A percentile compares a stretch with the other conserved stretches of the same genome.
Evolutionary conservation across 2,329 filamentous ascomycete species (phyloP).

Genomic region (Xenosphaeropsis pyriputrescens): DNA sequence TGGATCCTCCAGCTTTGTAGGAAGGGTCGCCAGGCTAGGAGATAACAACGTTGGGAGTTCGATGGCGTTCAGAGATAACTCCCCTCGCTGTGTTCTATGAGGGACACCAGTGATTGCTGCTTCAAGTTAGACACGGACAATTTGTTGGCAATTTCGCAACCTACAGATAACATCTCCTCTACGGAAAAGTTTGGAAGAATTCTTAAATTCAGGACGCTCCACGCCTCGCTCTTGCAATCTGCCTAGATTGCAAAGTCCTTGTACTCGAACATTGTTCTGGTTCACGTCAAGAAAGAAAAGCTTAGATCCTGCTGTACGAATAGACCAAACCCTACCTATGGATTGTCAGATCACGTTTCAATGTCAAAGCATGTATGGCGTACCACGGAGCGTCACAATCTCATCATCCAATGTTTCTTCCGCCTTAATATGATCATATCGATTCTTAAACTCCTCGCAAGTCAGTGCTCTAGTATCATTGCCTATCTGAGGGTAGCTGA

Average conservation of each 20-base stretch:
- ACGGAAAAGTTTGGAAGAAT: conserved; percentile 50
- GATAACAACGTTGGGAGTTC: conserved; percentile 58
- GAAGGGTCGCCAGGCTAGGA: conserved; percentile 68
- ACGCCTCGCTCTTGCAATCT: conserved; percentile 23
- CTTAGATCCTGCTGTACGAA: conserved; percentile 59
- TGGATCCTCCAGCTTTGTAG: conserved; percentile 51
- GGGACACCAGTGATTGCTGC: conserved; percentile 51
- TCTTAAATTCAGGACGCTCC: conserved; percentile 32
- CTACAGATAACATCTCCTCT: conserved; percentile 76
- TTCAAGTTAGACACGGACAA: conserved; percentile 5
- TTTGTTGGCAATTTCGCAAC: conserved; percentile 19
- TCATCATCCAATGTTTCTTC: conserved; percentile 10
- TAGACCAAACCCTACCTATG: conserved; percentile 58
- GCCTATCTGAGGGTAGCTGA: conserved; percentile 39
- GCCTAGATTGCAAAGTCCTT: conserved; percentile 60
- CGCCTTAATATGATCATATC: conserved; percentile 21
- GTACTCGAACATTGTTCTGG: conserved; percentile 57
- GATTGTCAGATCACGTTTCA: conserved; percentile 4
- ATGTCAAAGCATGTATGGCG: conserved; percentile 1
- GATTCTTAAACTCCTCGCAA: conserved; percentile 9
- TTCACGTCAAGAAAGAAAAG: conserved; percentile 75
- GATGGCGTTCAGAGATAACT: conserved; percentile 58
- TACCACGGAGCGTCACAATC: conserved; percentile 13
- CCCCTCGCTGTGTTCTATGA: conserved; percentile 54
- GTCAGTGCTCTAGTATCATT: conserved; percentile 19